Evolutionary conservation across 192 early-diverging fungal species (phyloP).

Genomic region (Thamnidium elegans): DNA sequence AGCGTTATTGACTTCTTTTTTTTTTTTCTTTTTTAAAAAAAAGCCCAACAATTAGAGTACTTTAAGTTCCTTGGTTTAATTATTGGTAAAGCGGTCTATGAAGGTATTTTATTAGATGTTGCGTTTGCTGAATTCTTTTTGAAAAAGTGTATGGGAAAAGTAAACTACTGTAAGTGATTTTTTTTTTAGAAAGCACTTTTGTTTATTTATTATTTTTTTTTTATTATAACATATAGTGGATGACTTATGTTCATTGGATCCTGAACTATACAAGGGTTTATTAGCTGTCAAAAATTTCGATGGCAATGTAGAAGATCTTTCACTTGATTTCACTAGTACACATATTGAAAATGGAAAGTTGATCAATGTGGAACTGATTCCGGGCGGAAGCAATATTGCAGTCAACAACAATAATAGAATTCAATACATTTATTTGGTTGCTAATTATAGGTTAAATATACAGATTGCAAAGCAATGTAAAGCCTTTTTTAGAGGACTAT

Average conservation of each 20-base stretch:
- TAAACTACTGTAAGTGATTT: conserved; percentile 57
- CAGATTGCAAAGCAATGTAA: conserved; percentile 73
- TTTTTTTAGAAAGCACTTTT: too few species aligned
- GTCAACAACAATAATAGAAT: conserved; percentile 88
- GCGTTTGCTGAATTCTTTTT: conserved; percentile 85
- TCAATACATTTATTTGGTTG: conserved; percentile 83
- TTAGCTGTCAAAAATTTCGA: conserved; percentile 73
- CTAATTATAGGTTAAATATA: conserved; percentile 83
- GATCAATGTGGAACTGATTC: conserved; percentile 68
- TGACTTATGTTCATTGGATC: conserved; percentile 77
- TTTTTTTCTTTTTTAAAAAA: not conserved
- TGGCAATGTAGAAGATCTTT: conserved; percentile 68
- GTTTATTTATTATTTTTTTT: too few species aligned
- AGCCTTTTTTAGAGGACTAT: conserved; percentile 86
- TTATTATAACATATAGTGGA: conserved; percentile 48
- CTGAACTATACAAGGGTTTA: conserved; percentile 71
- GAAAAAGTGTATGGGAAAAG: conserved; percentile 64
- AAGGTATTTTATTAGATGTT: conserved; percentile 80
- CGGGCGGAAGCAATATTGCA: conserved; percentile 66
- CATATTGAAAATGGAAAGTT: conserved; percentile 48
- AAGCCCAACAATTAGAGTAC: conserved; percentile 50
- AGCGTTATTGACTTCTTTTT: not conserved
- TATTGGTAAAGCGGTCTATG: conserved; percentile 83
- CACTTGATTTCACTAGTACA: conserved; percentile 67
- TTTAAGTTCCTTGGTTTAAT: conserved; percentile 78